Percentiles rank a stretch among this genome's conserved stretches.
Evolutionary conservation across 768 basidiomycete genomes (phyloP).

Genomic region (Amanita molliuscula): DNA sequence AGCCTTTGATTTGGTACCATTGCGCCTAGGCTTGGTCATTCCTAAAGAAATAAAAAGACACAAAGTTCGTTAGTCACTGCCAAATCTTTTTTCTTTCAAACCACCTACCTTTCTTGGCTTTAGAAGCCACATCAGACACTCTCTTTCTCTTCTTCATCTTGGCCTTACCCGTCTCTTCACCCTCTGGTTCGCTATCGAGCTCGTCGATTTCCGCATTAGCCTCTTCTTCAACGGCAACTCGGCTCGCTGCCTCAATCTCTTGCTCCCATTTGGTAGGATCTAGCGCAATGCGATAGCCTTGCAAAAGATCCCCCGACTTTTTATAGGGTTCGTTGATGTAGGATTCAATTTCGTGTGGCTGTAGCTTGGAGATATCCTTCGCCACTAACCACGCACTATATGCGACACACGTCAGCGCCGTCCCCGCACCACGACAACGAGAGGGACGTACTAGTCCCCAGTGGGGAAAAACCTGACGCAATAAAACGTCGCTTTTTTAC

Average conservation of each 20-base stretch:
- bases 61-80: constrained; percentile 20
- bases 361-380: constrained; percentile 75
- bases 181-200: constrained; percentile 44
- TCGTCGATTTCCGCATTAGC: constrained; percentile 60
- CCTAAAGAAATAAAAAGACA: constrained; percentile 9
- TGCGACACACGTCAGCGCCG: constrained; percentile 2
- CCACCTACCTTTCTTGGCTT: constrained; percentile 26
- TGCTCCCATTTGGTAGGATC: constrained; percentile 54
- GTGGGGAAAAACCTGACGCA: constrained; percentile 82
- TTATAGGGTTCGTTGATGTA: constrained; percentile 74
- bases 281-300: constrained; percentile 63
- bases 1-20: constrained; percentile 36
- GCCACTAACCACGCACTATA: constrained; percentile 74
- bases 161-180: constrained; percentile 27
- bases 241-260: constrained; percentile 18
- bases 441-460: constrained; percentile 77
- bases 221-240: constrained; percentile 31
- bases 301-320: constrained; percentile 62
- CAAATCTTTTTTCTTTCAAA: constrained; percentile 15
- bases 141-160: constrained; percentile 45
- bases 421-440: background rate
- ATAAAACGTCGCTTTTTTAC: constrained; percentile 64
- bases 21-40: constrained; percentile 30
- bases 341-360: constrained; percentile 71
- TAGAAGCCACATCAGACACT: constrained; percentile 37